A percentile compares a stretch with the other conserved stretches of the same genome.
phyloP scores from a whole-genome alignment of 305 asterid species.

The Solanum hybrid region DNA sequence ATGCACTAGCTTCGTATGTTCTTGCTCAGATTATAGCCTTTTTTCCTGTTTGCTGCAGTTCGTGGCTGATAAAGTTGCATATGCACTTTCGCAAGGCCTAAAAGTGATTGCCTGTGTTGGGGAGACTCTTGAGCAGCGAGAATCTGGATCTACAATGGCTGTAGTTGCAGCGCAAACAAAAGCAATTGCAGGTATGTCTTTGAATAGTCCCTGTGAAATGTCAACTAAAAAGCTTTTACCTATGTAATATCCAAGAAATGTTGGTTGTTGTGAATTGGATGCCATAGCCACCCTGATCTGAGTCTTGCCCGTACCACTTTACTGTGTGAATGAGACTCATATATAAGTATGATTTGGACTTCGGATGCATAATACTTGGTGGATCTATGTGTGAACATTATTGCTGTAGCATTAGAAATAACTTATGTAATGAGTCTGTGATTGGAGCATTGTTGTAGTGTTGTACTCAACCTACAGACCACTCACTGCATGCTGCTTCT shows the following conservation, averaged over 20 bases:
- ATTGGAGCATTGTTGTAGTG: not conserved
- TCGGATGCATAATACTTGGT: not conserved
- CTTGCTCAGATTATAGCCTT: not conserved
- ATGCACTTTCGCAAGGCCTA: conserved; percentile 73
- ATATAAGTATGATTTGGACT: not conserved
- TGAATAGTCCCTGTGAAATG: not conserved
- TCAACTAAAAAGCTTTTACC: not conserved
- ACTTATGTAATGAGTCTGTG: not conserved
- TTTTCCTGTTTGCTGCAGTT: conserved; percentile 12
- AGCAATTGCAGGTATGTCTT: conserved; percentile 71
- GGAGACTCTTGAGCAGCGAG: conserved; percentile 95
- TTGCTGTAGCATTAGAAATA: not conserved
- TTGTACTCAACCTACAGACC: not conserved
- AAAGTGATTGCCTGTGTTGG: conserved; percentile 98
- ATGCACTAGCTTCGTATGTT: not conserved
- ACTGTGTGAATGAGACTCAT: not conserved
- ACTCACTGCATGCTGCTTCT: not conserved
- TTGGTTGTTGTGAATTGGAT: not conserved
- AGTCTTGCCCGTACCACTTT: not conserved
- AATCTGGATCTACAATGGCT: conserved; percentile 72
- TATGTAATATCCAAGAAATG: not conserved
- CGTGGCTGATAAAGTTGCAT: conserved; percentile 33
- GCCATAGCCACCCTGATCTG: not conserved
- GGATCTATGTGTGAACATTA: not conserved
- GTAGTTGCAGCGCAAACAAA: conserved; percentile 93